These are phyloP conservation scores for Populus tremula DNA, from an alignment of 345 rosid genomes.

Conservation along the genomic window DNA sequence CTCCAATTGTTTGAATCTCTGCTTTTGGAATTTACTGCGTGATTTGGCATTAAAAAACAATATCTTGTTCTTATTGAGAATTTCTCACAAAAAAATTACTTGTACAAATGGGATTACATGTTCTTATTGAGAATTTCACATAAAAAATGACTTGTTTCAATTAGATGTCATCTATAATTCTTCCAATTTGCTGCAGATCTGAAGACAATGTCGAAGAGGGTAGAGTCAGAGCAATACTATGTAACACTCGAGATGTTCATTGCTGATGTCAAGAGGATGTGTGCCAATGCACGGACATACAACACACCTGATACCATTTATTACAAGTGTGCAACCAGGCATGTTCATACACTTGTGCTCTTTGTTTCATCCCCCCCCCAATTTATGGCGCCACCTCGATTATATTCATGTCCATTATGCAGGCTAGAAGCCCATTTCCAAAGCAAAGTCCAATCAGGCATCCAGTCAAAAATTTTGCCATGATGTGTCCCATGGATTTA, in stretches of 20 bases:
- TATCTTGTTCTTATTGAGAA: background rate
- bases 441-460: slow-evolving; percentile 85
- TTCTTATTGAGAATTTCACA: background rate
- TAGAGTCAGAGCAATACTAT: slow-evolving; percentile 91
- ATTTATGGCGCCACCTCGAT: background rate
- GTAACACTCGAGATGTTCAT: slow-evolving; percentile 94
- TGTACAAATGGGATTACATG: background rate
- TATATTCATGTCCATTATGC: slow-evolving; percentile 18
- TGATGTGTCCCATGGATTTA: slow-evolving; percentile 8
- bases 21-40: background rate
- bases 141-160: background rate
- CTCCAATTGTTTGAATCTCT: background rate
- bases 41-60: background rate
- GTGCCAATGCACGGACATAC: slow-evolving; percentile 79
- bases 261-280: slow-evolving; percentile 94
- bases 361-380: background rate
- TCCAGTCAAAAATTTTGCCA: slow-evolving; percentile 65
- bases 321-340: slow-evolving; percentile 84
- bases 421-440: slow-evolving; percentile 82
- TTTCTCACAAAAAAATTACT: background rate
- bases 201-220: slow-evolving; percentile 86
- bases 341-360: slow-evolving; percentile 6
- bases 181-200: slow-evolving; percentile 51
- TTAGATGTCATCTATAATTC: background rate
- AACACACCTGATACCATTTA: slow-evolving; percentile 94